Percentiles rank a stretch among this genome's conserved stretches.
Conservation (phyloP, 441 rosid species). For the Gossypium lobatum region DNA sequence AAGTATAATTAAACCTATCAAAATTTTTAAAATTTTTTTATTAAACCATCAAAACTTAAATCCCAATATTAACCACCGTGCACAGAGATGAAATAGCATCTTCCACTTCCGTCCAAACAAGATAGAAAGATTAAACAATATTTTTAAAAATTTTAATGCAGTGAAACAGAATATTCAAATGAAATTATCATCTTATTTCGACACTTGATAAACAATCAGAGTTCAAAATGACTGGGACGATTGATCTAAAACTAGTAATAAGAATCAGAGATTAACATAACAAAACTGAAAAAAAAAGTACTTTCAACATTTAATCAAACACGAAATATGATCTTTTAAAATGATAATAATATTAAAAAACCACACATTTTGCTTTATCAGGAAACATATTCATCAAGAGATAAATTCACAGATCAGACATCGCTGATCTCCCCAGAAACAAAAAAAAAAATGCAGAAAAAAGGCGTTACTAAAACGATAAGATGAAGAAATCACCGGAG, state of each 20-base stretch:
- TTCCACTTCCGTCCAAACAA: not conserved
- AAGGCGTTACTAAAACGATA: not conserved
- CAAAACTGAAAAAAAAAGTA: not conserved
- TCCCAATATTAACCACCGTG: too few relatives aligned
- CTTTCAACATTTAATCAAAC: too few relatives aligned
- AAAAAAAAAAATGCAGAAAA: not conserved
- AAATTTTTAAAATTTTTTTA: too few relatives aligned
- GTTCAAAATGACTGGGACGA: not conserved
- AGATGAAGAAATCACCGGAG: slow-evolving; percentile 44
- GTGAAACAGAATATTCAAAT: not conserved
- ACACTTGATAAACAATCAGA: not conserved
- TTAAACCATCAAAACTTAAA: too few relatives aligned
- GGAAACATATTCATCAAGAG: not conserved
- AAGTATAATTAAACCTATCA: too few relatives aligned
- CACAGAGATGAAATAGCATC: not conserved
- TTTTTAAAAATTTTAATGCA: not conserved
- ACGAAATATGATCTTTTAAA: not conserved
- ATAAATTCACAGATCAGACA: not conserved
- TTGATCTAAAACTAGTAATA: not conserved
- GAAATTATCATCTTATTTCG: not conserved
- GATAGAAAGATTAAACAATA: not conserved
- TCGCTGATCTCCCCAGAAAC: not conserved
- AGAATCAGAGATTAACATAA: not conserved
- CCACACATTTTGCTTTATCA: not conserved
- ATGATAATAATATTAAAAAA: not conserved